Evolutionary conservation across 441 rosid species (phyloP), one percentile per base, ranked within the genome.

Genomic region (Euphorbia celastroides): DNA sequence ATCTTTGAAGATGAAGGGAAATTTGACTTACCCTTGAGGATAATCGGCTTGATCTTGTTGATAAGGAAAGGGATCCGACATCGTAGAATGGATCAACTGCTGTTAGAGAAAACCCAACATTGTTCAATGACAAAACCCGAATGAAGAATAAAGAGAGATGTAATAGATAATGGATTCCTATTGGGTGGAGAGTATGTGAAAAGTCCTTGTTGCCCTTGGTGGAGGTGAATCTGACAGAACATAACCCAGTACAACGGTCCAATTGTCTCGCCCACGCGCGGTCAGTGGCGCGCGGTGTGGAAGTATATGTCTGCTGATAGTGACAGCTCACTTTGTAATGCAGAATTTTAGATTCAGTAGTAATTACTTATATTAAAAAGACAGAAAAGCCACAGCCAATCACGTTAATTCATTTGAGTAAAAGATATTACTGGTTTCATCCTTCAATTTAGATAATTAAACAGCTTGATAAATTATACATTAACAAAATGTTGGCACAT

Each of bases 41-140:
- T 72, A 67, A 14, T 34, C 60, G 2, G 57, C 57, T 32, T 66
- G 65, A 72, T 41, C 41, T 5, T 60, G 55, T 27, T 63, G 73
- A 23, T 68, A 5, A 10, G 72, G 72, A 22, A 52, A 65, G 7
- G 72, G 71, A 38, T 64, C 64, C 1, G 81, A 41, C 78, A 77
- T 77, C 52, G 30, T 5, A 7, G 2, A 25, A 9, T n/a, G n/a
- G n/a, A n/a, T n/a, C n/a, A n/a, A n/a, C n/a, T n/a, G n/a, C n/a
- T n/a, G n/a, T n/a, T n/a, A n/a, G n/a, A n/a, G n/a, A n/a, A n/a
- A n/a, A n/a, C n/a, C n/a, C n/a, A n/a, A n/a, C n/a, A n/a, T n/a
- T n/a, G n/a, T n/a, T n/a, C n/a, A n/a, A n/a, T n/a, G n/a, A n/a
- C n/a, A n/a, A n/a, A n/a, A n/a, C n/a, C n/a, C n/a, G n/a, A n/a